phyloP scores from a whole-genome alignment of 2,329 filamentous ascomycete species.

The Orbilia blumenaviensis region DNA sequence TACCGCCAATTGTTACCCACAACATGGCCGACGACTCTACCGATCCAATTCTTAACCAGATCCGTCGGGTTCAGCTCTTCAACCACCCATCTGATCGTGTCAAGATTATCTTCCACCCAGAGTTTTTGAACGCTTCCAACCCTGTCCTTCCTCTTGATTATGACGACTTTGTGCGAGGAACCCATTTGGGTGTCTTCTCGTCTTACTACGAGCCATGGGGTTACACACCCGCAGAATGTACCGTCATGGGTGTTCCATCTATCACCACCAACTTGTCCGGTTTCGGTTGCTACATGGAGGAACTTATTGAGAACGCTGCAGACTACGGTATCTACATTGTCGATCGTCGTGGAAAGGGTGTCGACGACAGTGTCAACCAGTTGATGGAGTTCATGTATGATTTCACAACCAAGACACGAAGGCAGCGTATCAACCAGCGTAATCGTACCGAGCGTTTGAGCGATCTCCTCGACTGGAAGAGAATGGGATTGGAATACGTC shows the following conservation, averaged over 20 bases:
- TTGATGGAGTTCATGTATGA: conserved; percentile 92
- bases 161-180: conserved; percentile 97
- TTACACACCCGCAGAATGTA: conserved; percentile 97
- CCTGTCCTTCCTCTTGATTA: conserved; percentile 95
- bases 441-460: conserved; percentile 95
- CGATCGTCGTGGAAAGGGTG: conserved; percentile 90
- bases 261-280: conserved; percentile 98
- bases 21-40: conserved; percentile 95
- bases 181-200: conserved; percentile 92
- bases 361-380: conserved; percentile 97
- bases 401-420: conserved; percentile 88
- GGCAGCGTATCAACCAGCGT: conserved; percentile 97
- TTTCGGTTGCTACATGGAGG: conserved; percentile 99
- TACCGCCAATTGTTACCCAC: conserved; percentile 96
- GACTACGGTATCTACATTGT: conserved; percentile 99
- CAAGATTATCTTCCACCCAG: conserved; percentile 97
- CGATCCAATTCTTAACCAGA: conserved; percentile 94
- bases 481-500: conserved; percentile 99
- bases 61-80: conserved; percentile 94
- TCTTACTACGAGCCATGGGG: conserved; percentile 99
- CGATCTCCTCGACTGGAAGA: conserved; percentile 97
- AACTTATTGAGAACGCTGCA: conserved; percentile 95
- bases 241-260: conserved; percentile 97
- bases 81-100: conserved; percentile 94
- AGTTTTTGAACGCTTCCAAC: conserved; percentile 95